Conservation (phyloP, 345 rosid species). For the Pugionium dolabratum region DNA sequence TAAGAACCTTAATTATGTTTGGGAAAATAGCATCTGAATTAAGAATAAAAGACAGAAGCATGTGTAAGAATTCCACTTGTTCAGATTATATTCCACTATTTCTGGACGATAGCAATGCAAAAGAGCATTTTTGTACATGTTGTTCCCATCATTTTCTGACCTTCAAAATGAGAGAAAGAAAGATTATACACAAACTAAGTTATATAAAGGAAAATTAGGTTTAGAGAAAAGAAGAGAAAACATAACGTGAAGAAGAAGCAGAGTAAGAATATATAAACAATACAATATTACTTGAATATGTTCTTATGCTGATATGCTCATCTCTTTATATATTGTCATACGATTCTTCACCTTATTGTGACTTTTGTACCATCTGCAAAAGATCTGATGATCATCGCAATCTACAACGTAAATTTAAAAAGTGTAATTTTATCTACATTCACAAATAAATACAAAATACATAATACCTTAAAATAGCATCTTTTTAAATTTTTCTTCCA, state of each 20-base stretch:
- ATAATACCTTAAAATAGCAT: no score
- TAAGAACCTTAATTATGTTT: slow-evolving; percentile 18
- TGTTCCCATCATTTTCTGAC: slow-evolving; percentile 13
- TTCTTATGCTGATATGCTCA: slow-evolving; percentile 42
- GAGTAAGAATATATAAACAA: slow-evolving; percentile 32
- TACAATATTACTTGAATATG: slow-evolving; percentile 22
- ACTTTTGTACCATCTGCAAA: slow-evolving; percentile 29
- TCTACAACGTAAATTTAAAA: slow-evolving; percentile 38
- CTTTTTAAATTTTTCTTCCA: no score
- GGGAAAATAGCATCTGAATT: slow-evolving; percentile 22
- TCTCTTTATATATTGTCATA: slow-evolving; percentile 31
- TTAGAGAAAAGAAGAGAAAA: background rate
- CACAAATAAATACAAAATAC: slow-evolving; percentile 20
- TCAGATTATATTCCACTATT: slow-evolving; percentile 25
- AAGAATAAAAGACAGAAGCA: slow-evolving; percentile 27
- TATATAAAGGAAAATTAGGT: slow-evolving; percentile 17
- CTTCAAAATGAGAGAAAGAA: background rate
- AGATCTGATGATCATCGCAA: slow-evolving; percentile 29
- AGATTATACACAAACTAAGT: background rate
- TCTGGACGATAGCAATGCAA: slow-evolving; percentile 31
- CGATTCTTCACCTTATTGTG: slow-evolving; percentile 32
- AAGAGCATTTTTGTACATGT: slow-evolving; percentile 20
- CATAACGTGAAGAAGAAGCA: slow-evolving; percentile 41
- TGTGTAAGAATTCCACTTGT: slow-evolving; percentile 38
- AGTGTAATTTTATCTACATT: slow-evolving; percentile 34